A percentile compares a stretch with the other conserved stretches of the same genome.
Evolutionary conservation across 1,139 yeast genomes (phyloP).

Genomic region (Zhuliangozyma blackwelliae): DNA sequence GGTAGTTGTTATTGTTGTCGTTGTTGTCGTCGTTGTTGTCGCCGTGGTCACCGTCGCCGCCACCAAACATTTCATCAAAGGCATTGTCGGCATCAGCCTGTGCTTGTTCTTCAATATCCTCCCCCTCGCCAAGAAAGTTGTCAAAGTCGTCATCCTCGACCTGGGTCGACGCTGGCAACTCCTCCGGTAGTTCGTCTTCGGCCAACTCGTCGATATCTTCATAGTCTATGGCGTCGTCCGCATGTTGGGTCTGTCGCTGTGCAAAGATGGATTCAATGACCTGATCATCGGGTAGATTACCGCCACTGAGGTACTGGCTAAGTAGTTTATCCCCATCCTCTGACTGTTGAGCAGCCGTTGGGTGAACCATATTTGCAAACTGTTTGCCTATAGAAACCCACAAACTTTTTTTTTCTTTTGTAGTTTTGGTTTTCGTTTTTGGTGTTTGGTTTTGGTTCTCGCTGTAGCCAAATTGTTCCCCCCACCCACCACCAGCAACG

Average conservation of each 20-base stretch:
- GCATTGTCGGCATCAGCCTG: constrained; percentile 40
- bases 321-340: too few species aligned
- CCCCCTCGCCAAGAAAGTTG: constrained; percentile 9
- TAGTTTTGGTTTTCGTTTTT: too few species aligned
- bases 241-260: constrained; percentile 54
- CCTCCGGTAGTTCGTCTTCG: constrained; percentile 61
- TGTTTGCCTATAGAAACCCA: too few species aligned
- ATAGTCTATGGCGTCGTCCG: constrained; percentile 92
- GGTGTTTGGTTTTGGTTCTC: too few species aligned
- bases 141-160: constrained; percentile 17
- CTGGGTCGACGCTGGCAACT: constrained; percentile 19
- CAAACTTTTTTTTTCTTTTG: too few species aligned
- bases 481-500: too few species aligned
- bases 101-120: constrained; percentile 28
- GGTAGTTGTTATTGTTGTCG: neutral
- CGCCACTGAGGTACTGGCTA: constrained; percentile 14
- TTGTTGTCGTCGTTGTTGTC: constrained; percentile 3
- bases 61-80: constrained; percentile 50
- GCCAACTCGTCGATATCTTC: constrained; percentile 95
- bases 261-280: constrained; percentile 38
- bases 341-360: too few species aligned
- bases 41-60: constrained; percentile 27
- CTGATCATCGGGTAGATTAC: constrained; percentile 29
- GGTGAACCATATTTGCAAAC: too few species aligned
- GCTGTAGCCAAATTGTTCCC: too few species aligned